Conservation (phyloP, 148 eudicot genomes). For the Arbutus unedo region DNA sequence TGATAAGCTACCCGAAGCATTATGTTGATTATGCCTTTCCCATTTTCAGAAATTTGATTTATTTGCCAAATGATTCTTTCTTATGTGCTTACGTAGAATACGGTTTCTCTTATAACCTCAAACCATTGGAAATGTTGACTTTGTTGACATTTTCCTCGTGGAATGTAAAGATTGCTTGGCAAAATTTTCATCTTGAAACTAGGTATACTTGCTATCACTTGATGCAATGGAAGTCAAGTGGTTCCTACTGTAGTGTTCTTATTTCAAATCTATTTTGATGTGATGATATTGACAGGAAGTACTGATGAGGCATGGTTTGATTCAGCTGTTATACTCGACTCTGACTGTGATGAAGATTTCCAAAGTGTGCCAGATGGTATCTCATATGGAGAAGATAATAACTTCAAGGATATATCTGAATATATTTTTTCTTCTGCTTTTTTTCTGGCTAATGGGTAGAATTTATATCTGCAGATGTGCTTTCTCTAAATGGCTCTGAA, state of each 20-base stretch:
- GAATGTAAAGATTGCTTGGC: not conserved
- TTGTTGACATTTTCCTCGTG: not conserved
- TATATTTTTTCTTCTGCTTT: slow-evolving; percentile 7
- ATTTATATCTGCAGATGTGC: slow-evolving; percentile 43
- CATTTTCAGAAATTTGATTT: slow-evolving; percentile 2
- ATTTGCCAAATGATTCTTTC: not conserved
- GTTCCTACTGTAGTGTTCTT: slow-evolving; percentile 16
- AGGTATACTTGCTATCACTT: slow-evolving; percentile 6
- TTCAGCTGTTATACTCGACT: slow-evolving; percentile 64
- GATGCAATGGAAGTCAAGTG: slow-evolving; percentile 5
- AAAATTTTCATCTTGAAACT: not conserved
- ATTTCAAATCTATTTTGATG: not conserved
- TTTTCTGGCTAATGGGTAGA: not conserved
- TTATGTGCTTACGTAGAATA: not conserved
- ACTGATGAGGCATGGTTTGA: slow-evolving; percentile 89
- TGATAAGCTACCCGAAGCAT: not conserved
- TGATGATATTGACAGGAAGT: slow-evolving; percentile 48
- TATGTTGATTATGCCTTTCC: not conserved
- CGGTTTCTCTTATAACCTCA: not conserved
- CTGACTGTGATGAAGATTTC: slow-evolving; percentile 91
- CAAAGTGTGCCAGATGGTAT: slow-evolving; percentile 86
- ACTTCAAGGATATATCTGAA: not conserved
- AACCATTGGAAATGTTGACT: not conserved
- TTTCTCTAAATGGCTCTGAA: slow-evolving; percentile 50
- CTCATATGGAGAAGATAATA: not conserved